These are phyloP conservation scores for Entrophospora sp. DNA, from an alignment of 192 early-diverging fungal genomes.

Conservation along the genomic window DNA sequence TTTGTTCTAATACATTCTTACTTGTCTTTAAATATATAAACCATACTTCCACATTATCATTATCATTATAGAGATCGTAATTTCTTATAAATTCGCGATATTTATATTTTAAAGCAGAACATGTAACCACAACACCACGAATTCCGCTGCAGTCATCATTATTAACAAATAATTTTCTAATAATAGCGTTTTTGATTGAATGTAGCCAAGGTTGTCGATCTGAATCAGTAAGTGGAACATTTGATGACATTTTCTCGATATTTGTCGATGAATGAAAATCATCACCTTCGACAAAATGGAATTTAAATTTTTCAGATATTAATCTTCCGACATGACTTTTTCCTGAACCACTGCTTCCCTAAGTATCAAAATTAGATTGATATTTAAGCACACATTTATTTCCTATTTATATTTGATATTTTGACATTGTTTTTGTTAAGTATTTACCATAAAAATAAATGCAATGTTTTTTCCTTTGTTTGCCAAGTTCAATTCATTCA, in stretches of 20 bases:
- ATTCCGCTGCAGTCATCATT: neutral
- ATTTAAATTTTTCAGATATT: neutral
- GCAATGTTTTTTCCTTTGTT: too few species aligned
- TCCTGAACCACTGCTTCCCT: constrained; percentile 9
- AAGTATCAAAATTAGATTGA: too few species aligned
- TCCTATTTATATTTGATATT: too few species aligned
- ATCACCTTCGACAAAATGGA: constrained; percentile 17
- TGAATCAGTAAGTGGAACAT: constrained; percentile 1
- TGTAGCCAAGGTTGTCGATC: constrained; percentile 16
- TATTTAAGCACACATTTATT: too few species aligned
- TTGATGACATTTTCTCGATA: constrained; percentile 18
- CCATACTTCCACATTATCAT: constrained; percentile 3
- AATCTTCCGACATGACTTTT: constrained; percentile 9
- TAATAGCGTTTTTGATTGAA: neutral
- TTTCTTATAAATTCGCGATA: constrained; percentile 19
- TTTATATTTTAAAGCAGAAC: constrained; percentile 17
- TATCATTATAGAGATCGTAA: neutral
- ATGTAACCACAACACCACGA: constrained; percentile 4
- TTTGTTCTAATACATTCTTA: constrained; percentile 6
- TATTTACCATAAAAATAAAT: too few species aligned
- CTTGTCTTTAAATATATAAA: constrained; percentile 15
- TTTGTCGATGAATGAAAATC: constrained; percentile 11
- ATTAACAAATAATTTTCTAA: too few species aligned
- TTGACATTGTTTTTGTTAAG: too few species aligned
- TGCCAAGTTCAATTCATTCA: too few species aligned